phyloP scores from a whole-genome alignment of 345 rosid species.

The Eucalyptus marginata region DNA sequence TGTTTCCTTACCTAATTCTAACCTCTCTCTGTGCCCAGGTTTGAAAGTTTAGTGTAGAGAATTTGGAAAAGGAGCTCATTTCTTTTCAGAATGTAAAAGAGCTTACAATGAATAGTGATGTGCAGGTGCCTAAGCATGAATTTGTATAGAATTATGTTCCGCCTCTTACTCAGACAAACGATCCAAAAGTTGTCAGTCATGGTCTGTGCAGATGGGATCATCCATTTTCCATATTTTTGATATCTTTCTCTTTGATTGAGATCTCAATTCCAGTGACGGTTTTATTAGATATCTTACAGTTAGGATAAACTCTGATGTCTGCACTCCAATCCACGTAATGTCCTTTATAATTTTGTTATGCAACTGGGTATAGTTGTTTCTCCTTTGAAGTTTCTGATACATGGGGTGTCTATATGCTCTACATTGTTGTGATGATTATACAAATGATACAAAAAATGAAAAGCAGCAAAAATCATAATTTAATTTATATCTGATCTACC shows the following conservation, averaged over 20 bases:
- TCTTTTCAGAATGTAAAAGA: neutral
- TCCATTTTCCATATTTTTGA: neutral
- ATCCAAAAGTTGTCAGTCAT: neutral
- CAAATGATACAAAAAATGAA: neutral
- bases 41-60: neutral
- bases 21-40: neutral
- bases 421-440: neutral
- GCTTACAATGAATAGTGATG: neutral
- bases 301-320: neutral
- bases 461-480: neutral
- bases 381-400: neutral
- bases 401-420: neutral
- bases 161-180: neutral
- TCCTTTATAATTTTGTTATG: neutral
- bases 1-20: neutral
- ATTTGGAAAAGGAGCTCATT: neutral
- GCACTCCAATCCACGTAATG: neutral
- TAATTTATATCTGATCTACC: neutral
- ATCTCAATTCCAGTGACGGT: neutral
- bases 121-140: neutral
- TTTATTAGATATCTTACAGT: neutral
- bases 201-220: neutral
- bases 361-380: neutral
- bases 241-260: neutral
- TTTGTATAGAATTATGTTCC: neutral